Conservation (phyloP, 768 basidiomycete species). For the Mycena metata region DNA sequence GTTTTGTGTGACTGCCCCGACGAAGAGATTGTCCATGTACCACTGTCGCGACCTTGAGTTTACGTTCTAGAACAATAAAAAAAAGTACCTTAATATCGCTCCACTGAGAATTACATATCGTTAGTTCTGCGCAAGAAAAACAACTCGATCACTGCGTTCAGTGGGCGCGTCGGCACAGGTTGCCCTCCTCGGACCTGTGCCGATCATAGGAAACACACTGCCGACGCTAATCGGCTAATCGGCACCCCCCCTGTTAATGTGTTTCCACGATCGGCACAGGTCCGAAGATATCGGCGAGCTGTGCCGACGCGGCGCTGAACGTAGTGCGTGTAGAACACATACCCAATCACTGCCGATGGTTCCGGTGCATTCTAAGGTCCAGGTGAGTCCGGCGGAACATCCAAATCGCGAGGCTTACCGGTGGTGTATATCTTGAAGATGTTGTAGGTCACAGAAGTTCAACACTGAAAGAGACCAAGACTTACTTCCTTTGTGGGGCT, state of each 20-base stretch:
- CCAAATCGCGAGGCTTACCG: slow-evolving; percentile 40
- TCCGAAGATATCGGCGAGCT: no score
- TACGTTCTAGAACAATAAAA: no score
- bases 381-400: background rate
- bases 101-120: slow-evolving; percentile 60
- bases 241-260: no score
- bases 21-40: slow-evolving; percentile 73
- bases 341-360: slow-evolving; percentile 75
- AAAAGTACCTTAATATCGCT: slow-evolving; percentile 74
- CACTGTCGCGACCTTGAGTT: slow-evolving; percentile 55
- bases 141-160: no score
- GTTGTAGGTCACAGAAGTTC: background rate
- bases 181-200: no score
- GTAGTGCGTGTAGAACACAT: slow-evolving; percentile 7
- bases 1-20: slow-evolving; percentile 58
- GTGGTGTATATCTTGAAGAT: slow-evolving; percentile 57
- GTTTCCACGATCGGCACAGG: no score
- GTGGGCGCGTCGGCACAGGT: no score
- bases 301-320: no score
- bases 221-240: no score
- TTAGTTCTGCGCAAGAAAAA: no score
- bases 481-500: slow-evolving; percentile 31
- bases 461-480: background rate
- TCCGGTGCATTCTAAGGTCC: slow-evolving; percentile 70
- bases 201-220: no score